phyloP scores from a whole-genome alignment of 805 yeast genomes.

The Kodamaea leandrae region DNA sequence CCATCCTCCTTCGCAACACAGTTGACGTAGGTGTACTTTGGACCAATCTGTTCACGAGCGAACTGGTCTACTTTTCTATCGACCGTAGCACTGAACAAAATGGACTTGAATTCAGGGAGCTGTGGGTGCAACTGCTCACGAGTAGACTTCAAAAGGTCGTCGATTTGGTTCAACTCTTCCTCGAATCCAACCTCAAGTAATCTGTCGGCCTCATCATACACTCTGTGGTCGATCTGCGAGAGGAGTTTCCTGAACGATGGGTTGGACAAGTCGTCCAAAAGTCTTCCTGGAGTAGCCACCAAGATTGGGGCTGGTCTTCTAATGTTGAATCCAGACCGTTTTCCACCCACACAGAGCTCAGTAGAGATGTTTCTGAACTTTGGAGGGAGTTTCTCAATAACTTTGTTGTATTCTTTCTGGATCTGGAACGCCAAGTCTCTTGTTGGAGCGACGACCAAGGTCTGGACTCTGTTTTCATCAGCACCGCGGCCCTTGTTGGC shows the following conservation, averaged over 20 bases:
- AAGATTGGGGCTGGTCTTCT: constrained; percentile 55
- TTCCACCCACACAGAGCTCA: constrained; percentile 64
- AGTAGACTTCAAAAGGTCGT: constrained; percentile 43
- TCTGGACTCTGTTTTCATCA: constrained; percentile 18
- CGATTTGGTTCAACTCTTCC: constrained; percentile 58
- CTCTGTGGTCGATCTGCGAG: constrained; percentile 55
- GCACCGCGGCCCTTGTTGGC: constrained; percentile 23
- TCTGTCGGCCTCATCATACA: constrained; percentile 91
- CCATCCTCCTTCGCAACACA: constrained; percentile 73
- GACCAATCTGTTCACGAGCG: constrained; percentile 58
- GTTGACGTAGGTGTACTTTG: constrained; percentile 58
- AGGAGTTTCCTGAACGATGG: constrained; percentile 47
- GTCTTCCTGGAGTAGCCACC: constrained; percentile 89
- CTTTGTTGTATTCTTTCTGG: constrained; percentile 56
- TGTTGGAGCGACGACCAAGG: constrained; percentile 82
- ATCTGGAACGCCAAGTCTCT: constrained; percentile 89
- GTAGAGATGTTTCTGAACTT: constrained; percentile 17
- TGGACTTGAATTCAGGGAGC: constrained; percentile 48
- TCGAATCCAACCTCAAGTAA: constrained; percentile 79
- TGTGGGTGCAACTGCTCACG: constrained; percentile 22
- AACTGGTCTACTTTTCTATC: constrained; percentile 63
- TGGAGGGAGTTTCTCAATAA: constrained; percentile 27
- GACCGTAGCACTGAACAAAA: constrained; percentile 87
- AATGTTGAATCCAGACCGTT: constrained; percentile 33
- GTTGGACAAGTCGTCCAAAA: constrained; percentile 56